Base-by-base conservation (phyloP, 2,329 filamentous ascomycete genomes). In the Hymenoscyphus occultus region DNA sequence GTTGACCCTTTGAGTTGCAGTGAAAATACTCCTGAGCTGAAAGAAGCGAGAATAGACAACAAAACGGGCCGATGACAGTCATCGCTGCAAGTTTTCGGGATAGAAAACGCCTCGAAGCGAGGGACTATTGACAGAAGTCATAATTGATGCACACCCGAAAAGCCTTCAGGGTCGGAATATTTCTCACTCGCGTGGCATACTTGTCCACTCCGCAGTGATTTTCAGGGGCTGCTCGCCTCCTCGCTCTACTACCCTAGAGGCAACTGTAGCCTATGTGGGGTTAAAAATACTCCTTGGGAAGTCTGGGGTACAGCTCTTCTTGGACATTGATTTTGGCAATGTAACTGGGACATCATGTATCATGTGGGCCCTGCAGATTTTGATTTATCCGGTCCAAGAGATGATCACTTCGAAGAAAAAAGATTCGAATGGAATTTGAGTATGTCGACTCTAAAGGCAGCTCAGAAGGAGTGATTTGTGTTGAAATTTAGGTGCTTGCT, bases 221-320 rank as follows among this genome's bases (percentile, higher is more conserved):
- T 60, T 61, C 60, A 56, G 48, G 60, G 60, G 45, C 28, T 28
- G 39, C 40, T 19, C 45, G 48, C 48, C 48, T 28, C 32, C 28
- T 35, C 35, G 35, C 35, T 10, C 35, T 7, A 35, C 35, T 32
- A 10, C 40, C 32, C 60, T 32, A 48, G 32, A 13, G 48, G 48
- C 32, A 35, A 31, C 42, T 42, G 42, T 35, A 39, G 45, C 45
- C 28, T 57, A 28, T 42, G 39, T 42, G 54, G 61, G 39, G 54
- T 39, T 58, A 59, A 59, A 63, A 63, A 63, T 63, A 63, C 51
- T n/a, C 40, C 39, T 19, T 56, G 19, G 35, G 58, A 63, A 63
- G n/a, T 63, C 61, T 56, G 61, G 61, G 61, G 61, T 63, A 39
- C 61, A 48, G 61, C 2, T 48, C 32, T 48, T 31, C 31, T 39